Conservation (phyloP, 768 basidiomycete species). For the Naganishia kalamii region DNA sequence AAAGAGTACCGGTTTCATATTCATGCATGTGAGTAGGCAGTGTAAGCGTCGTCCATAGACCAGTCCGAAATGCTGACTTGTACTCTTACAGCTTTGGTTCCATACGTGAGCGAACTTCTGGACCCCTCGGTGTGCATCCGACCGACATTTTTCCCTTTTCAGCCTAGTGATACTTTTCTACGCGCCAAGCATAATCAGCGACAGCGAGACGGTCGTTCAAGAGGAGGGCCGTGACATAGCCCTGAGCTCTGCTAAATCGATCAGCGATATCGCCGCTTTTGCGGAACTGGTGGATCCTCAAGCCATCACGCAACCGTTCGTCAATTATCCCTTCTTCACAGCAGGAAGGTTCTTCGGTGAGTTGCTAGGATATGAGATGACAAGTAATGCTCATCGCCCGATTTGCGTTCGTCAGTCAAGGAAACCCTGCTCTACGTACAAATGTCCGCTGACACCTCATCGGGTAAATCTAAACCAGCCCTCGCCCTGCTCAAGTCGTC, state of each 20-base stretch:
- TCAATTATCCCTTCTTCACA: constrained; percentile 27
- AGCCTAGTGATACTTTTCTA: constrained; percentile 15
- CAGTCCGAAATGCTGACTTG: background rate
- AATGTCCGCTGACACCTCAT: background rate
- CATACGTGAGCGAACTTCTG: constrained; percentile 21
- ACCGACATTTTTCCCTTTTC: background rate
- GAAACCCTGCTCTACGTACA: constrained; percentile 8
- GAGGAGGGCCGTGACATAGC: constrained; percentile 23
- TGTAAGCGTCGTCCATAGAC: too few species aligned
- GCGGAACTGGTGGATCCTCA: constrained; percentile 28
- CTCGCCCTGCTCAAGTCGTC: background rate
- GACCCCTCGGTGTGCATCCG: background rate
- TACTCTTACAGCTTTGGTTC: constrained; percentile 21
- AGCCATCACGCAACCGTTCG: constrained; percentile 25
- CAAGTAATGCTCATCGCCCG: background rate
- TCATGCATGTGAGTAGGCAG: constrained; percentile 24
- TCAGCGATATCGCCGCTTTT: constrained; percentile 26
- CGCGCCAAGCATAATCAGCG: constrained; percentile 8
- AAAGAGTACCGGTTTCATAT: constrained; percentile 24
- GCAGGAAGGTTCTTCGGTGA: constrained; percentile 25
- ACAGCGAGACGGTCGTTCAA: constrained; percentile 1
- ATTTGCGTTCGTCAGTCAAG: background rate
- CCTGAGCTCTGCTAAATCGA: constrained; percentile 26
- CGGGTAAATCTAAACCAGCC: background rate
- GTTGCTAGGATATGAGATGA: background rate